These are phyloP conservation scores for Cicer yamashitae DNA, from an alignment of 306 rosid species.

Conservation along the genomic window DNA sequence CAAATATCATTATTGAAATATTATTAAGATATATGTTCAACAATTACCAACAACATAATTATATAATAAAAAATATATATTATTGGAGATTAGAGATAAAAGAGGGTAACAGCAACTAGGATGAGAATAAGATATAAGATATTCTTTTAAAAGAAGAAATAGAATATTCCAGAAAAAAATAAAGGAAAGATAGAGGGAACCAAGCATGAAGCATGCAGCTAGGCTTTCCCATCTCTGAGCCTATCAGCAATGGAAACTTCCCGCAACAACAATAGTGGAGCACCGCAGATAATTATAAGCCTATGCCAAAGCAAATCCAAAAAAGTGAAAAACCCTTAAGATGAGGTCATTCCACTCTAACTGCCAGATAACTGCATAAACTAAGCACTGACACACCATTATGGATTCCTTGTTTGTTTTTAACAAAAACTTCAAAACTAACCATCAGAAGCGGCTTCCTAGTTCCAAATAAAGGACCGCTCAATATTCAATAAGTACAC, in stretches of 20 bases:
- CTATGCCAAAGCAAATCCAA: conserved; percentile 23
- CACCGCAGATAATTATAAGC: conserved; percentile 5
- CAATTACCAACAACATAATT: conserved; percentile 14
- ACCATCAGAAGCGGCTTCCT: conserved; percentile 25
- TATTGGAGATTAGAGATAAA: neutral
- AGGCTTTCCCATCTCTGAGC: conserved; percentile 2
- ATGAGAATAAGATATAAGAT: neutral
- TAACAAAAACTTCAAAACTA: conserved; percentile 36
- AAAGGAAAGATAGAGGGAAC: neutral
- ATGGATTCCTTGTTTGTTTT: conserved; percentile 36
- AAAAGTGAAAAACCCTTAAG: conserved; percentile 4
- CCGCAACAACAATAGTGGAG: neutral
- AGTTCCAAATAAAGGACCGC: conserved; percentile 1
- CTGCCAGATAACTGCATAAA: conserved; percentile 13
- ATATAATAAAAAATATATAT: neutral
- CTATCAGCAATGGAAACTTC: neutral
- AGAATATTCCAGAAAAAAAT: neutral
- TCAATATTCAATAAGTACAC: neutral
- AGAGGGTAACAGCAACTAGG: conserved; percentile 14
- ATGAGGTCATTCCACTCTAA: conserved; percentile 8
- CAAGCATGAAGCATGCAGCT: conserved; percentile 2
- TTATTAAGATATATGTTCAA: no score
- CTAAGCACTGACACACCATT: conserved; percentile 13
- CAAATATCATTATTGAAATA: no score
- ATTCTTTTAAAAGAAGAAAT: conserved; percentile 12